Evolutionary conservation across 1,139 yeast genomes (phyloP).

Genomic region (Arxiozyma heterogenica): DNA sequence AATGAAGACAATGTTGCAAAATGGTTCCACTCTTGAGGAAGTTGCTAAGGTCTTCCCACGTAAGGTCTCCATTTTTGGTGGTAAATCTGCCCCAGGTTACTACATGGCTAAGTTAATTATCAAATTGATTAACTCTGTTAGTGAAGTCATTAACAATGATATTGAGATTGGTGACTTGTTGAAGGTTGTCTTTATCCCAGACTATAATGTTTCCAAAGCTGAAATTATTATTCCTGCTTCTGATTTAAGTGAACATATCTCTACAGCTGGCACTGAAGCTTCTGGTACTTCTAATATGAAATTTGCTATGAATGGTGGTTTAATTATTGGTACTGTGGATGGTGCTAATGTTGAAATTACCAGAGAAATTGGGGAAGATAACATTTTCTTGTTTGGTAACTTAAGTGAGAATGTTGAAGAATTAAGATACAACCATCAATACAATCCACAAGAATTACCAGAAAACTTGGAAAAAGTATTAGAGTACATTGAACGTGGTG

Average conservation of each 20-base stretch:
- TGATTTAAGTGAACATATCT: slow-evolving; percentile 85
- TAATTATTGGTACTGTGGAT: slow-evolving; percentile 90
- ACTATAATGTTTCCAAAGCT: slow-evolving; percentile 88
- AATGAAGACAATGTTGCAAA: slow-evolving; percentile 59
- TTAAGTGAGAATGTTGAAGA: slow-evolving; percentile 84
- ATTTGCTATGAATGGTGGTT: slow-evolving; percentile 87
- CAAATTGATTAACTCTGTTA: slow-evolving; percentile 74
- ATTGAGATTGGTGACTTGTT: slow-evolving; percentile 62
- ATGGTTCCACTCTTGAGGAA: slow-evolving; percentile 36
- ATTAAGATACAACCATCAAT: slow-evolving; percentile 65
- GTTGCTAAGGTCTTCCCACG: slow-evolving; percentile 58
- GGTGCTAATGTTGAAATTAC: slow-evolving; percentile 96
- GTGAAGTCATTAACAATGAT: slow-evolving; percentile 73
- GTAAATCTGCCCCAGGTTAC: slow-evolving; percentile 95
- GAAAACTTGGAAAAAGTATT: slow-evolving; percentile 54
- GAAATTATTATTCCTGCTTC: slow-evolving; percentile 86
- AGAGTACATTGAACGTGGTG: slow-evolving; percentile 56
- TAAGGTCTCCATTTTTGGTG: slow-evolving; percentile 79
- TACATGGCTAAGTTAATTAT: slow-evolving; percentile 90
- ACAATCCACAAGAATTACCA: slow-evolving; percentile 43
- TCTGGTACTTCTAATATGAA: slow-evolving; percentile 96
- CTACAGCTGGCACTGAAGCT: slow-evolving; percentile 98
- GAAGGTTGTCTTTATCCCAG: slow-evolving; percentile 83
- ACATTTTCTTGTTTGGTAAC: slow-evolving; percentile 85
- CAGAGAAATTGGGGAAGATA: slow-evolving; percentile 86